Evolutionary conservation across 495 filamentous ascomycete genomes (phyloP).

Genomic region (Penicillium tannophilum): DNA sequence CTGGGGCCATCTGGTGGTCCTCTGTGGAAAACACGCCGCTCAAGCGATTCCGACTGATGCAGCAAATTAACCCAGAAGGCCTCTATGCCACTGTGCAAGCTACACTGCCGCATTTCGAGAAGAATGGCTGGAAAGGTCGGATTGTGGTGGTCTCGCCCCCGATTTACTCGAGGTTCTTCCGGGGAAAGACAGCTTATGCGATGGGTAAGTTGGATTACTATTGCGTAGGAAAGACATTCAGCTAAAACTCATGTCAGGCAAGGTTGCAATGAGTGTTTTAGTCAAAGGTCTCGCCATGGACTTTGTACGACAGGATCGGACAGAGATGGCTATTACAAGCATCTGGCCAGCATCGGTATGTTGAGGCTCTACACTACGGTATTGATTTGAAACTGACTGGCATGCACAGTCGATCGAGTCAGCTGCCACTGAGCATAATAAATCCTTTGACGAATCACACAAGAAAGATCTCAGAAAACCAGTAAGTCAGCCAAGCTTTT

Average conservation of each 20-base stretch:
- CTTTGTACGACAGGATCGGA: conserved; percentile 64
- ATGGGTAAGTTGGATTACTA: conserved; percentile 54
- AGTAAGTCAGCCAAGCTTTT: conserved; percentile 26
- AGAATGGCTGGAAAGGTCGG: conserved; percentile 56
- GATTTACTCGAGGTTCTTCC: conserved; percentile 82
- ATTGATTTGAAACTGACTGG: neutral
- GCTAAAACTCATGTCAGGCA: conserved; percentile 39
- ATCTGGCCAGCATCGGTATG: conserved; percentile 79
- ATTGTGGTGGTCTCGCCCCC: conserved; percentile 84
- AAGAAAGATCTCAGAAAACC: conserved; percentile 64
- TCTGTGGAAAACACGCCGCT: conserved; percentile 72
- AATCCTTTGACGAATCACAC: conserved; percentile 40
- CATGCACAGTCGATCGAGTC: conserved; percentile 63
- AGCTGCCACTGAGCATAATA: conserved; percentile 61
- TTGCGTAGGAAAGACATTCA: neutral
- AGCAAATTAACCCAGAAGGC: conserved; percentile 77
- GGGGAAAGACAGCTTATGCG: conserved; percentile 86
- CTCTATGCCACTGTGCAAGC: conserved; percentile 64
- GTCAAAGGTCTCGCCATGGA: conserved; percentile 85
- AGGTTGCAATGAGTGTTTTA: conserved; percentile 81
- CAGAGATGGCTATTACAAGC: conserved; percentile 74
- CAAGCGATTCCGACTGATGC: conserved; percentile 82
- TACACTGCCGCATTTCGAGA: conserved; percentile 61
- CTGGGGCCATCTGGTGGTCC: conserved; percentile 86
- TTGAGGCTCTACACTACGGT: conserved; percentile 8